Conservation (phyloP, 2,329 filamentous ascomycete species). For the Thelonectria discophora region DNA sequence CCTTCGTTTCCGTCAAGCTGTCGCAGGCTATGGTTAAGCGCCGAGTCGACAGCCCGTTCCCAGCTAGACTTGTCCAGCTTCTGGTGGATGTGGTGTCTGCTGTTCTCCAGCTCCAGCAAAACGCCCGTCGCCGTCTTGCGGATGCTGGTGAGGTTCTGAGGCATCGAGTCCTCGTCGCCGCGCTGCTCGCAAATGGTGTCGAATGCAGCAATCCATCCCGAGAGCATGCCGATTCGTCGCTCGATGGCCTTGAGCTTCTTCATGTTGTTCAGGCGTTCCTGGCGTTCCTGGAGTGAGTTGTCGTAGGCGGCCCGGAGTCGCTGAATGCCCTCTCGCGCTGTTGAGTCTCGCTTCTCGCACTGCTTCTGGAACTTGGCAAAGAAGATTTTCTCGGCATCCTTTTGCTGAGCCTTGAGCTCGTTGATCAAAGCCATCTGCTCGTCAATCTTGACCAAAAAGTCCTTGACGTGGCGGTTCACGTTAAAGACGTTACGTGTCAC, state of each 20-base stretch:
- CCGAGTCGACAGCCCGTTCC: slow-evolving; percentile 88
- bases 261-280: slow-evolving; percentile 81
- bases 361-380: slow-evolving; percentile 93
- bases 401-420: slow-evolving; percentile 91
- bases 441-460: slow-evolving; percentile 98
- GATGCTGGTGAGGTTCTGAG: slow-evolving; percentile 75
- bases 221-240: slow-evolving; percentile 84
- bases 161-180: slow-evolving; percentile 62
- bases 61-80: slow-evolving; percentile 82
- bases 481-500: slow-evolving; percentile 99
- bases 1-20: slow-evolving; percentile 72
- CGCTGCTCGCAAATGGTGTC: slow-evolving; percentile 80
- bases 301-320: slow-evolving; percentile 87
- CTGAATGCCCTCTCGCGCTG: slow-evolving; percentile 79
- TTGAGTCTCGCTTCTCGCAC: slow-evolving; percentile 80
- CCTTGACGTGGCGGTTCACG: slow-evolving; percentile 98
- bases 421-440: slow-evolving; percentile 98
- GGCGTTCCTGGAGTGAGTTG: slow-evolving; percentile 77
- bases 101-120: slow-evolving; percentile 86
- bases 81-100: slow-evolving; percentile 89
- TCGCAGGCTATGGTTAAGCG: slow-evolving; percentile 82
- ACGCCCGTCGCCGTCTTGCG: slow-evolving; percentile 91
- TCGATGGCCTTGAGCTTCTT: slow-evolving; percentile 85
- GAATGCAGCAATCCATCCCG: slow-evolving; percentile 92
- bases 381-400: slow-evolving; percentile 82